Base-by-base conservation (phyloP, 495 filamentous ascomycete genomes). In the Xylona heveae region DNA sequence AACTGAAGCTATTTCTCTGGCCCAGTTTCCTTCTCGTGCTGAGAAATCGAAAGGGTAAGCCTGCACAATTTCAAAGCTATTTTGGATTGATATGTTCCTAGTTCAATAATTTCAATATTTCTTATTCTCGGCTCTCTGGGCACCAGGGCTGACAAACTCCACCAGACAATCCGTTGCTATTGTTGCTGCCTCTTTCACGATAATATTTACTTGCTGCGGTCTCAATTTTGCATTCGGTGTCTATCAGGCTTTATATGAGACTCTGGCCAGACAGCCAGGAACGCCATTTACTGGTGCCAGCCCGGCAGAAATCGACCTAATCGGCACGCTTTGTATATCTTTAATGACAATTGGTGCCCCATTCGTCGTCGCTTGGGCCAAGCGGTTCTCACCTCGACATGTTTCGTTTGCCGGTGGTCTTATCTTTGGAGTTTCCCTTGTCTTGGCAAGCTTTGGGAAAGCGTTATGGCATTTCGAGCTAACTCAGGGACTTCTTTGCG, bases 291-390 rank as follows among this genome's bases (percentile, higher is more conserved):
- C 40, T 1, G 47, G 43, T 16, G 53, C 53, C n/a, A 48, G 41
- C 4, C 48, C 58, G 1, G 53, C 53, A 4, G 31, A 47, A 17
- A 59, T 62, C 23, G 50, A 51, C 32, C 41, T 62, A 1, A 59
- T 61, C 36, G 58, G 58, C 3, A 61, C 53, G 5, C 38, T 59
- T 8, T 44, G 54, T 8, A 45, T 53, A 20, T 46, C 52, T 0
- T 27, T 62, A n/a, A 60, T 59, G 58, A 58, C 49, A 4, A 45
- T 59, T 4, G 51, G 54, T 0, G 54, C 51, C 0, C 58, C 58
- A 1, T 50, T 55, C 20, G 47, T 44, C 12, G 42, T 42, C 3
- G 42, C 43, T 0, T 58, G 54, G 55, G 38, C 43, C 1, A 59
- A 59, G 26, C 37, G 31, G 16, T 59, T 51, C 30, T 40, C 38